These are phyloP conservation scores for Aaosphaeria pasadenensis DNA, from an alignment of 2,329 filamentous ascomycete genomes.

Conservation along the genomic window DNA sequence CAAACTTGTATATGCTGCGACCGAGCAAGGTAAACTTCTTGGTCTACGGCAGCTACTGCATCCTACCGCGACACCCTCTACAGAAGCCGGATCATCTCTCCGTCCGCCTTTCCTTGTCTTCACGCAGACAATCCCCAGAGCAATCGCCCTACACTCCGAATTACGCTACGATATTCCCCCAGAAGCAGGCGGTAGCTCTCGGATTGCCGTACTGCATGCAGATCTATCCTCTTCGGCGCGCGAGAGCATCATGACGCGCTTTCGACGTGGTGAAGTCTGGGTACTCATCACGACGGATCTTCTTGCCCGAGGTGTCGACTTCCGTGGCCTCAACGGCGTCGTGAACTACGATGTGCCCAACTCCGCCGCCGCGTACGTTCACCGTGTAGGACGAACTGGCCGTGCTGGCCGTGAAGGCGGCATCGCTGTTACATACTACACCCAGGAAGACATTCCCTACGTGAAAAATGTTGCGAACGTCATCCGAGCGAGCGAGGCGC, in stretches of 20 bases:
- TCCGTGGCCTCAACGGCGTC: constrained; percentile 90
- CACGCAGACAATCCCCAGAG: constrained; percentile 91
- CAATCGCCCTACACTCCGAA: constrained; percentile 82
- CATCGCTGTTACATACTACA: constrained; percentile 90
- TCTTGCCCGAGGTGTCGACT: constrained; percentile 87
- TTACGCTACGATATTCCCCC: constrained; percentile 91
- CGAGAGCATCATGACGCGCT: constrained; percentile 79
- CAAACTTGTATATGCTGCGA: constrained; percentile 84
- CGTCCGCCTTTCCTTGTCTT: constrained; percentile 92
- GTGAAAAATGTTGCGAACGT: constrained; percentile 93
- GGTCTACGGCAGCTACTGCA: constrained; percentile 86
- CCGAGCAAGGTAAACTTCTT: constrained; percentile 89
- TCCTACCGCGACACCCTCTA: constrained; percentile 61
- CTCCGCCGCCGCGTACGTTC: constrained; percentile 86
- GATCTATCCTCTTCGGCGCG: constrained; percentile 74
- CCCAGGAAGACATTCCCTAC: constrained; percentile 86
- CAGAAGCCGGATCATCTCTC: constrained; percentile 51
- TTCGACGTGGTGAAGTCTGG: constrained; percentile 92
- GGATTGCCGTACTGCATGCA: constrained; percentile 88
- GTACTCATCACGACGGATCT: constrained; percentile 95
- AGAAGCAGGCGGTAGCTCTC: constrained; percentile 76
- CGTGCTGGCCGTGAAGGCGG: constrained; percentile 84
- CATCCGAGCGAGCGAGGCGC: constrained; percentile 77
- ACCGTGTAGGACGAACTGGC: constrained; percentile 88
- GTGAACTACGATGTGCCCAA: constrained; percentile 97